A percentile compares a stretch with the other conserved stretches of the same genome.
phyloP scores from a whole-genome alignment of 73 alveolate species.

The Tetrahymena malaccensis region DNA sequence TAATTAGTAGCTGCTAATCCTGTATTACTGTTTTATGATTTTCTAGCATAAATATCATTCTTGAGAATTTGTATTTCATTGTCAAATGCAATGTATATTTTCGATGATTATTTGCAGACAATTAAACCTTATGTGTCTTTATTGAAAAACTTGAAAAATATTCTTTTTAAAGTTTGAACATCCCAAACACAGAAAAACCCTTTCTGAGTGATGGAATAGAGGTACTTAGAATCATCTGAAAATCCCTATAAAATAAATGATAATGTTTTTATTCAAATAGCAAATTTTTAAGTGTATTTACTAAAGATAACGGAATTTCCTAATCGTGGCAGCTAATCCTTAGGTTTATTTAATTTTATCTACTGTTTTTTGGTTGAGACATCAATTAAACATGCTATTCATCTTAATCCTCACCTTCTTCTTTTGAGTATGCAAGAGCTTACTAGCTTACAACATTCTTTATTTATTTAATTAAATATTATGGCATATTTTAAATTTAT shows the following conservation, averaged over 20 bases:
- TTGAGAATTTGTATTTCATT: conserved; percentile 58
- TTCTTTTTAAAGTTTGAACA: conserved; percentile 47
- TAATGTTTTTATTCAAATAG: too few species aligned
- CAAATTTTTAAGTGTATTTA: background rate
- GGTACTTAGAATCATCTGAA: conserved; percentile 30
- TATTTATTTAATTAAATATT: background rate
- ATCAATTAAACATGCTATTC: background rate
- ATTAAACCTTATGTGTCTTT: conserved; percentile 51
- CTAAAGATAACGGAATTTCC: background rate
- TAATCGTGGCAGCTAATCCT: background rate
- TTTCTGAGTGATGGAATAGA: conserved; percentile 51
- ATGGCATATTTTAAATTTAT: background rate
- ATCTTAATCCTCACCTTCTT: background rate
- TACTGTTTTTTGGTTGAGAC: background rate
- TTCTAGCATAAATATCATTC: background rate
- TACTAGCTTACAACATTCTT: background rate
- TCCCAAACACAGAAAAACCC: conserved; percentile 81
- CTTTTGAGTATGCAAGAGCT: background rate
- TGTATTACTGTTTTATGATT: background rate
- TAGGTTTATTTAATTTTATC: background rate
- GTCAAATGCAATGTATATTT: conserved; percentile 62
- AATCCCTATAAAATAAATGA: conserved; percentile 21
- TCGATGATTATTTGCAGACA: conserved; percentile 61
- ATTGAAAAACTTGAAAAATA: conserved; percentile 42
- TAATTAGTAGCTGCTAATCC: conserved; percentile 8